Evolutionary conservation across 768 basidiomycete species (phyloP).

Genomic region (Xanthoconium stramineum): DNA sequence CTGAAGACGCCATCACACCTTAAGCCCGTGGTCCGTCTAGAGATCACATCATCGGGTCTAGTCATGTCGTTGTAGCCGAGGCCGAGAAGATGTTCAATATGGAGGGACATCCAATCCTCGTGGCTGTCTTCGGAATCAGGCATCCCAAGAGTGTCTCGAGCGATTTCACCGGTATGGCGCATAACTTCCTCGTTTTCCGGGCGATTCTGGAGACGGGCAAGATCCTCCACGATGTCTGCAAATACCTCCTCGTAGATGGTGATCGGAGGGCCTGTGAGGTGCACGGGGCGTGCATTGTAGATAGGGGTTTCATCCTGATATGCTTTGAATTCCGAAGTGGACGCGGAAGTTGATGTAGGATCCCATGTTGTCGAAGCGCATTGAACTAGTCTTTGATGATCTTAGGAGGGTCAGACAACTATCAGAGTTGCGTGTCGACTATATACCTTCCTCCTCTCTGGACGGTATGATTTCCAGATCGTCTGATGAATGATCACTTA

Average conservation of each 20-base stretch:
- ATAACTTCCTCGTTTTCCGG: background rate
- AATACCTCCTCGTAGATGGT: background rate
- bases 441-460: background rate
- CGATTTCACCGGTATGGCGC: background rate
- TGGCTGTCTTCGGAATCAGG: background rate
- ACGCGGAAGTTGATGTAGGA: background rate
- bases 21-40: too few species aligned
- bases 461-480: background rate
- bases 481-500: background rate
- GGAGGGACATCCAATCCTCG: too few species aligned
- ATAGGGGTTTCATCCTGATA: background rate
- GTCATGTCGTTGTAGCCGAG: background rate
- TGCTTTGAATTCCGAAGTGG: background rate
- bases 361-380: background rate
- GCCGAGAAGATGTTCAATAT: background rate
- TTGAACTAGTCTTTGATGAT: background rate
- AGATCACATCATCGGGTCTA: too few species aligned
- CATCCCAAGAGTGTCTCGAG: background rate
- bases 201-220: background rate
- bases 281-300: background rate
- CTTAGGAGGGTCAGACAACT: background rate
- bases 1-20: background rate
- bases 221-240: background rate
- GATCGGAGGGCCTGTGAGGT: background rate
- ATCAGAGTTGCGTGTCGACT: background rate